Evolutionary conservation across 768 basidiomycete genomes (phyloP).

Genomic region (Podaxis sp.): DNA sequence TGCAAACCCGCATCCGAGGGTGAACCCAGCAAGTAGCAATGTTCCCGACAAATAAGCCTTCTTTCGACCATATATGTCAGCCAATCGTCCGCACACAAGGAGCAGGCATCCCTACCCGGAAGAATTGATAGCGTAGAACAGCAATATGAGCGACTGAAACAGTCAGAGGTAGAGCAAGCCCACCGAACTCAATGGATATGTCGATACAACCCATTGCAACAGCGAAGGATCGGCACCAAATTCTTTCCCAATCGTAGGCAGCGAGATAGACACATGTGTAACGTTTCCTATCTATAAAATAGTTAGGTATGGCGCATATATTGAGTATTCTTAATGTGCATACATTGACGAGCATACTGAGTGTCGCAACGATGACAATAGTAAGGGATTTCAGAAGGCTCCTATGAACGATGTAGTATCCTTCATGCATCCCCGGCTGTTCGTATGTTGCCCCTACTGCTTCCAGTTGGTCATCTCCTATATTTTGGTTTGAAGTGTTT

Average conservation of each 20-base stretch:
- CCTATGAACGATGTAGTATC: background rate
- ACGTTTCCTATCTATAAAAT: conserved; percentile 34
- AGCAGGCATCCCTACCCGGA: conserved; percentile 69
- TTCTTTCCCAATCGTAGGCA: conserved; percentile 48
- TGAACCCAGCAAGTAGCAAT: conserved; percentile 48
- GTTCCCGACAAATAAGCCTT: conserved; percentile 63
- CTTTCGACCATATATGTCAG: conserved; percentile 79
- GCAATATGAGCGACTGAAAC: background rate
- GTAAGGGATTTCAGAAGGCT: background rate
- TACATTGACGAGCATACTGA: conserved; percentile 29
- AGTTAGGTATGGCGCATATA: background rate
- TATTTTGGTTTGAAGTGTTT: background rate
- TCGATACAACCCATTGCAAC: conserved; percentile 68
- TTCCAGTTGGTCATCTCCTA: background rate
- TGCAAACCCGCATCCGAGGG: conserved; percentile 64
- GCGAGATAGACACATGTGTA: conserved; percentile 48
- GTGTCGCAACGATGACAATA: conserved; percentile 1
- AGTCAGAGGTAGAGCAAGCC: conserved; percentile 4
- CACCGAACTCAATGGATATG: conserved; percentile 67
- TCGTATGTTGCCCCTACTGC: background rate
- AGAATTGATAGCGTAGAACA: background rate
- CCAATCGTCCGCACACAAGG: conserved; percentile 73
- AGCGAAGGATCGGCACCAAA: conserved; percentile 47
- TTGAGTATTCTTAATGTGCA: conserved; percentile 16
- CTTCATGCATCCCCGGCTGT: background rate